Conservation (phyloP, 1,284 basidiomycete species). For the Sphaerobolus stellatus region DNA sequence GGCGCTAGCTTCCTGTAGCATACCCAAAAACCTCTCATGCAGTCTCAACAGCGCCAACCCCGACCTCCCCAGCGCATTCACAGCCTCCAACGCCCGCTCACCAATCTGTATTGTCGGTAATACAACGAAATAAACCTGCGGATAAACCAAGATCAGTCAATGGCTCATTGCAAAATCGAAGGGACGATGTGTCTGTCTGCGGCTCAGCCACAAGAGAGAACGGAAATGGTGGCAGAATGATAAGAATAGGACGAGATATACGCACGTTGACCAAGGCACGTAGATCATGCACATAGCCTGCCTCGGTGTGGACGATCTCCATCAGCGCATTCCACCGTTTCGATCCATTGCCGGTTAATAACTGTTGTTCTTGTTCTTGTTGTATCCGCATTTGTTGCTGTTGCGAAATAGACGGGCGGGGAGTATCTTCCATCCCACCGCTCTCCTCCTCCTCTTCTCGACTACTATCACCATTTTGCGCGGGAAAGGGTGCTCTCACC, state of each 20-base stretch:
- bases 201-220: constrained; percentile 27
- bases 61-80: constrained; percentile 64
- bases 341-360: too few species aligned
- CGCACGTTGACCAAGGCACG: constrained; percentile 71
- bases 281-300: constrained; percentile 76
- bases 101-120: constrained; percentile 34
- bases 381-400: too few species aligned
- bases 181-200: too few species aligned
- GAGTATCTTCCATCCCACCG: too few species aligned
- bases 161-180: too few species aligned
- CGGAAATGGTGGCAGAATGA: constrained; percentile 18
- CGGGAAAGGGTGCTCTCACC: too few species aligned
- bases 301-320: constrained; percentile 83
- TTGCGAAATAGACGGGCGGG: too few species aligned
- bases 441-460: too few species aligned
- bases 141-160: not conserved
- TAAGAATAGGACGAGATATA: constrained; percentile 11
- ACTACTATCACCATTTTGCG: too few species aligned
- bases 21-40: constrained; percentile 68
- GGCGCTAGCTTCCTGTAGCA: constrained; percentile 55
- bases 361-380: too few species aligned
- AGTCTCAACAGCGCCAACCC: constrained; percentile 70
- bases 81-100: constrained; percentile 53
- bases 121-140: constrained; percentile 32
- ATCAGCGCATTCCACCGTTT: constrained; percentile 65